A percentile compares a stretch with the other conserved stretches of the same genome.
Conservation (phyloP, 768 basidiomycete species). For the Russula virescens region DNA sequence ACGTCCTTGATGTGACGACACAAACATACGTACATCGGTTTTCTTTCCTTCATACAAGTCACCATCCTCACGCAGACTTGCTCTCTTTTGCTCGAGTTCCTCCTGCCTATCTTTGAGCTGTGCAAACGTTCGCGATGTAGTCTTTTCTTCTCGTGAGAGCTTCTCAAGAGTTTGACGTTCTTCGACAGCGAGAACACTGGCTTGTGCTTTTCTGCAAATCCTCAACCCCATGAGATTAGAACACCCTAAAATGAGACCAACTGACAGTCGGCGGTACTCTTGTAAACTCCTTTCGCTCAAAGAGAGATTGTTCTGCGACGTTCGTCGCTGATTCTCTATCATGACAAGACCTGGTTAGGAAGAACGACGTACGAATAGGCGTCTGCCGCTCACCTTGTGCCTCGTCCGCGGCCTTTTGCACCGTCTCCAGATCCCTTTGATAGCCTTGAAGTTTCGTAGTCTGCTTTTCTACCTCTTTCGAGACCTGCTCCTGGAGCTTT, state of each 20-base stretch:
- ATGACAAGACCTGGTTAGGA: conserved; percentile 16
- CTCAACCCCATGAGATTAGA: conserved; percentile 4
- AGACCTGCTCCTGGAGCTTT: conserved; percentile 56
- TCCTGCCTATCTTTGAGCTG: conserved; percentile 67
- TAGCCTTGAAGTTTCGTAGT: conserved; percentile 48
- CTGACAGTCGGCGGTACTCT: conserved; percentile 77
- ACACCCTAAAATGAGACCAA: neutral
- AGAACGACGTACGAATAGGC: neutral
- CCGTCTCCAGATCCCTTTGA: conserved; percentile 58
- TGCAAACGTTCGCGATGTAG: conserved; percentile 52
- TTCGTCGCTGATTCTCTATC: conserved; percentile 66
- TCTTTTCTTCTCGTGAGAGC: conserved; percentile 79
- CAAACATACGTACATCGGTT: conserved; percentile 44
- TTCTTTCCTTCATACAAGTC: conserved; percentile 44
- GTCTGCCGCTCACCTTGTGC: conserved; percentile 59
- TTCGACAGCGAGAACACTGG: conserved; percentile 73
- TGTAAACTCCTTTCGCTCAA: conserved; percentile 79
- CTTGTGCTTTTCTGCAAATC: conserved; percentile 60
- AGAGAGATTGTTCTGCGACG: conserved; percentile 68
- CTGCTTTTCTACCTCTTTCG: conserved; percentile 51
- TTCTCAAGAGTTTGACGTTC: conserved; percentile 85
- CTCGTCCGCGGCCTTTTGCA: conserved; percentile 62
- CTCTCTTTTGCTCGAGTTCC: conserved; percentile 52
- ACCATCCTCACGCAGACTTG: conserved; percentile 52
- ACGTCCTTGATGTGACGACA: neutral